phyloP scores from a whole-genome alignment of 139 green algal genomes.

The Pedinophyceae sp. region DNA sequence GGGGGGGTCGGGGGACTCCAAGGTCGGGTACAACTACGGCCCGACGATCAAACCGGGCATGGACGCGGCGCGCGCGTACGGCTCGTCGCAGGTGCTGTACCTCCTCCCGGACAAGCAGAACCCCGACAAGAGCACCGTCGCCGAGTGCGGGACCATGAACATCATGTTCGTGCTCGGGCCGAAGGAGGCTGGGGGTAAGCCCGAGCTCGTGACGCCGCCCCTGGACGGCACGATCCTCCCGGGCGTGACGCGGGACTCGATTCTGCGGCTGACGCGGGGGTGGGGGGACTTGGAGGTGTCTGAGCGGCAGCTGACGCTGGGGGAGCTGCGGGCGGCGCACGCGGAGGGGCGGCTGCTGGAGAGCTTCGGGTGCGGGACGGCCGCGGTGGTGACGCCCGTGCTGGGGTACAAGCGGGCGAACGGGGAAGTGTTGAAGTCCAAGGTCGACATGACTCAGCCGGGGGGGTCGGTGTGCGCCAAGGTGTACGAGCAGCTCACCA shows the following conservation, averaged over 20 bases:
- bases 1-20: constrained; percentile 46
- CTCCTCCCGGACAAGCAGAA: constrained; percentile 7
- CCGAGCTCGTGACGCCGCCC: constrained; percentile 52
- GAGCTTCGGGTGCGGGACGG: constrained; percentile 63
- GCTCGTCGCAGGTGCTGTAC: constrained; percentile 14
- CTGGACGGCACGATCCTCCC: constrained; percentile 68
- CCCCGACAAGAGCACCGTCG: constrained; percentile 18
- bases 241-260: constrained; percentile 54
- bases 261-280: constrained; percentile 31
- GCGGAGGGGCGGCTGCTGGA: constrained; percentile 37
- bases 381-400: constrained; percentile 58
- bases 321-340: constrained; percentile 19
- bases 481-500: constrained; percentile 11
- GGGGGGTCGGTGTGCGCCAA: neutral
- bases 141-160: constrained; percentile 71
- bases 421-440: constrained; percentile 6
- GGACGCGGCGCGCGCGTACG: constrained; percentile 2
- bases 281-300: constrained; percentile 36
- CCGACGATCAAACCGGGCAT: constrained; percentile 34
- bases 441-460: constrained; percentile 1
- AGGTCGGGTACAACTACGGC: constrained; percentile 62
- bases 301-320: constrained; percentile 18
- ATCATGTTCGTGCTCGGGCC: constrained; percentile 60
- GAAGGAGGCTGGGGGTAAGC: constrained; percentile 12
- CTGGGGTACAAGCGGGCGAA: constrained; percentile 15